Conservation (phyloP, 2,329 filamentous ascomycete species). For the Aspergillus vadensis region DNA sequence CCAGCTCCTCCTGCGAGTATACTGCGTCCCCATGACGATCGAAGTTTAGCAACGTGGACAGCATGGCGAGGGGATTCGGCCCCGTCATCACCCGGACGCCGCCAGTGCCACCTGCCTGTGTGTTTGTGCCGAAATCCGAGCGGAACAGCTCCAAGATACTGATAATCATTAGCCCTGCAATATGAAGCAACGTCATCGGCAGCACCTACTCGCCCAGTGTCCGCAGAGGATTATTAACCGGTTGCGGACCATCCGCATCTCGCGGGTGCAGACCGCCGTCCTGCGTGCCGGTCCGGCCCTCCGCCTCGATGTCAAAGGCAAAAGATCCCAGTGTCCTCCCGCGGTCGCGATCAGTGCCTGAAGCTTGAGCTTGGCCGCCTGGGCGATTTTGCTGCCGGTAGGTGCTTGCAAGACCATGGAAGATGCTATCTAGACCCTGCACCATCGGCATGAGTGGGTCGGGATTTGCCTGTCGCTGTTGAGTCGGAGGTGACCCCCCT, state of each 20-base stretch:
- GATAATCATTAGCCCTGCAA: not conserved
- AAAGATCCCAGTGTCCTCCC: conserved; percentile 9
- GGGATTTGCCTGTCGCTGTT: conserved; percentile 13
- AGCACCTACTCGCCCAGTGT: conserved; percentile 52
- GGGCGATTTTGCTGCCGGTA: conserved; percentile 20
- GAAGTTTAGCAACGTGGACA: conserved; percentile 45
- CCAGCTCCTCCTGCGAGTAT: conserved; percentile 85
- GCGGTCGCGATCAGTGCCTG: not conserved
- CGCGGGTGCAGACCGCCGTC: conserved; percentile 49
- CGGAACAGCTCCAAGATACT: conserved; percentile 35
- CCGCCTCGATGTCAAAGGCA: conserved; percentile 6
- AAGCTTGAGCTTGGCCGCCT: not conserved
- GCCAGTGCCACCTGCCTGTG: conserved; percentile 17
- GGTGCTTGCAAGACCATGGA: conserved; percentile 48
- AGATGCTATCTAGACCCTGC: conserved; percentile 48
- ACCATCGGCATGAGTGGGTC: conserved; percentile 35
- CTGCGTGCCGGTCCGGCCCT: conserved; percentile 11
- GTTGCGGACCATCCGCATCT: conserved; percentile 54
- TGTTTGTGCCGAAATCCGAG: conserved; percentile 21
- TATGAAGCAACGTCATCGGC: not conserved
- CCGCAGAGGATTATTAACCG: conserved; percentile 48
- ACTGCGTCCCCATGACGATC: conserved; percentile 73
- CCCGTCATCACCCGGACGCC: conserved; percentile 26
- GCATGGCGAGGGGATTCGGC: conserved; percentile 49
- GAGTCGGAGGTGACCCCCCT: conserved; percentile 19